phyloP scores from a whole-genome alignment of 371 early-diverging fungal species.

The Globomyces sp. region DNA sequence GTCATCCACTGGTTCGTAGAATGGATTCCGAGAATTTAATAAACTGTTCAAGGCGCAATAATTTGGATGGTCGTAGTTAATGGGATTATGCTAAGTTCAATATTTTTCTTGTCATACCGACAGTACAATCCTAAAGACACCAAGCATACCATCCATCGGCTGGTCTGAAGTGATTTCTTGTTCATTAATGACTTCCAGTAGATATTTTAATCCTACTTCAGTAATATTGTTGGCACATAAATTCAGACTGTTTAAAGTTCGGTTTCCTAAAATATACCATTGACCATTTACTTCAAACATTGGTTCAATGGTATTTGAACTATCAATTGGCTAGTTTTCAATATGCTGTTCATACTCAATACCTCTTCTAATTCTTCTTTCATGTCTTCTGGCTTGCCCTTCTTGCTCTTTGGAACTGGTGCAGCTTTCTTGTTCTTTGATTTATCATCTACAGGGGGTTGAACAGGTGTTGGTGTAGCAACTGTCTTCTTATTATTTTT shows the following conservation, averaged over 20 bases:
- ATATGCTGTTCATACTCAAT: not conserved
- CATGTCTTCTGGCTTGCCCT: slow-evolving; percentile 45
- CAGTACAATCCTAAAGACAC: slow-evolving; percentile 39
- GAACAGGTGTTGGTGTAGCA: not conserved
- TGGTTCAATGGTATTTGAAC: slow-evolving; percentile 28
- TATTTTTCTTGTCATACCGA: slow-evolving; percentile 23
- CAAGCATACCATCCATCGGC: slow-evolving; percentile 36
- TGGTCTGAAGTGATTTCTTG: slow-evolving; percentile 41
- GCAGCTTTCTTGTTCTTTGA: slow-evolving; percentile 8
- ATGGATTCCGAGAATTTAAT: slow-evolving; percentile 44
- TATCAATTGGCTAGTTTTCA: not conserved
- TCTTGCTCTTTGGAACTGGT: slow-evolving; percentile 27
- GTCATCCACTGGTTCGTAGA: slow-evolving; percentile 23
- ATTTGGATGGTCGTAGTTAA: slow-evolving; percentile 25
- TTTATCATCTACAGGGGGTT: slow-evolving; percentile 7
- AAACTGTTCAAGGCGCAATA: slow-evolving; percentile 28
- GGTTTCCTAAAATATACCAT: slow-evolving; percentile 46
- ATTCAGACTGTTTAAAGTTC: slow-evolving; percentile 44
- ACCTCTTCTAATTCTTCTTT: slow-evolving; percentile 52
- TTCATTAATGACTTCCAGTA: slow-evolving; percentile 37
- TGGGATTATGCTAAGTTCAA: slow-evolving; percentile 32
- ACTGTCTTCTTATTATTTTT: slow-evolving; percentile 7
- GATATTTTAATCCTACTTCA: slow-evolving; percentile 34
- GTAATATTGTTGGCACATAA: slow-evolving; percentile 37
- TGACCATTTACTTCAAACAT: slow-evolving; percentile 51